Base-by-base conservation (phyloP, 257 asterid genomes). In the Penstemon barbatus region DNA sequence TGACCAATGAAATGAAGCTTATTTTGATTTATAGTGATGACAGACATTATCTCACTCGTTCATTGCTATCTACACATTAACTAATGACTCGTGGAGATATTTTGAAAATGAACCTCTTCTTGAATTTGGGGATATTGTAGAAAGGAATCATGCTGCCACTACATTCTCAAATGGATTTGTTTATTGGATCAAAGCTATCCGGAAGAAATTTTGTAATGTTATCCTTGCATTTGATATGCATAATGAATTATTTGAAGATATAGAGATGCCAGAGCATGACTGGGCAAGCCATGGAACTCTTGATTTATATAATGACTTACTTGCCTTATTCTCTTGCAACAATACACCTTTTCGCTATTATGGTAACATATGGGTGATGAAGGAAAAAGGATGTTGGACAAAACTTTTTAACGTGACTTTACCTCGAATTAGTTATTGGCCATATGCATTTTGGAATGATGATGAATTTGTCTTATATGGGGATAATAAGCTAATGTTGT, bases 331-430 rank as follows among this genome's bases (percentile, higher is more conserved):
- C 2, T 57, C 42, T 57, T 19, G 0, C 61, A 7, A 25, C 18
- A 0, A 15, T 56, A 13, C 37, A 15, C 11, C 7, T 12, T 41
- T 0, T 13, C 15, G 63, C 19, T 25, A 57, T 12, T 13, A 10
- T 57, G 45, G 33, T n/a, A 43, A 57, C 43, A 15, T 57, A 36
- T 57, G 63, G 63, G 43, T 57, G 18, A 57, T 57, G 63, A 57
- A 57, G 19, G 63, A 57, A 37, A 13, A 57, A 3, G 63, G 63
- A 4, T 3, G 63, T 11, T 57, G 63, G 63, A 57, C 12, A 57
- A 37, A 12, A 10, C 2, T 3, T 8, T 57, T 36, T 7, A 3
- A 7, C 7, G 4, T 57, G 38, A 7, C 4, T 8, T 5, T 57
- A 10, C 41, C 13, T 37, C 37, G 8, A n/a, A 4, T 3, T 36